These are phyloP conservation scores for Cryphonectria naterciae DNA, from an alignment of 2,329 filamentous ascomycete species.

Conservation along the genomic window DNA sequence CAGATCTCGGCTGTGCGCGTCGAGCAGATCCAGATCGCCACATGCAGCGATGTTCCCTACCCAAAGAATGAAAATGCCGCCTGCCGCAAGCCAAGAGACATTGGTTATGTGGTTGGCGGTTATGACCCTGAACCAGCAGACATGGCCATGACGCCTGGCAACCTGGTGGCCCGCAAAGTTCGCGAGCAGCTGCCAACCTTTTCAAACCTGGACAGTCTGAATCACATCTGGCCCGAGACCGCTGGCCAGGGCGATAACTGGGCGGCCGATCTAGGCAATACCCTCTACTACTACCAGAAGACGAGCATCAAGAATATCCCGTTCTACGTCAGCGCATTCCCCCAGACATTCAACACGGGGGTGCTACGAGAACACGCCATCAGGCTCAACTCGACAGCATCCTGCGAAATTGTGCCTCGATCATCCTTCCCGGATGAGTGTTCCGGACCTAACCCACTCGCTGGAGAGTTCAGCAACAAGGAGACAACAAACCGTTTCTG, in stretches of 20 bases:
- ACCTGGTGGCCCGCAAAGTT: conserved; percentile 17
- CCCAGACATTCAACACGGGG: conserved; percentile 14
- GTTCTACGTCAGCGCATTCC: conserved; percentile 16
- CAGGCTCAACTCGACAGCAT: conserved; percentile 11
- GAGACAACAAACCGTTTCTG: conserved; percentile 18
- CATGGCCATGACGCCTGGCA: conserved; percentile 14
- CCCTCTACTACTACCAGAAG: conserved; percentile 21
- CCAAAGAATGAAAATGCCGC: conserved; percentile 1
- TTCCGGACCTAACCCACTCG: neutral
- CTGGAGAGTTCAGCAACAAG: conserved; percentile 8
- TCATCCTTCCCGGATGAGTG: conserved; percentile 9
- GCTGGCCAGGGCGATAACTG: conserved; percentile 13
- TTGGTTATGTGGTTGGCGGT: conserved; percentile 12
- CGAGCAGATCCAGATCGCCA: conserved; percentile 12
- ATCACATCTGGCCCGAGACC: conserved; percentile 11
- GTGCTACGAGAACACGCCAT: conserved; percentile 17
- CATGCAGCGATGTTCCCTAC: conserved; percentile 15
- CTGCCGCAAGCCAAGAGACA: conserved; percentile 10
- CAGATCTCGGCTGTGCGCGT: conserved; percentile 14
- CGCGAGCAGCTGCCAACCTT: conserved; percentile 6
- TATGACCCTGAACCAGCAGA: conserved; percentile 21
- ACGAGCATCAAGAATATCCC: conserved; percentile 11
- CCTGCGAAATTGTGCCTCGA: conserved; percentile 13
- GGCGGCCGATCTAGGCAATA: conserved; percentile 10
- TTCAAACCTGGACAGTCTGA: conserved; percentile 13